These are phyloP conservation scores for Fusarium sp. DNA, from an alignment of 2,329 filamentous ascomycete genomes.

Conservation along the genomic window DNA sequence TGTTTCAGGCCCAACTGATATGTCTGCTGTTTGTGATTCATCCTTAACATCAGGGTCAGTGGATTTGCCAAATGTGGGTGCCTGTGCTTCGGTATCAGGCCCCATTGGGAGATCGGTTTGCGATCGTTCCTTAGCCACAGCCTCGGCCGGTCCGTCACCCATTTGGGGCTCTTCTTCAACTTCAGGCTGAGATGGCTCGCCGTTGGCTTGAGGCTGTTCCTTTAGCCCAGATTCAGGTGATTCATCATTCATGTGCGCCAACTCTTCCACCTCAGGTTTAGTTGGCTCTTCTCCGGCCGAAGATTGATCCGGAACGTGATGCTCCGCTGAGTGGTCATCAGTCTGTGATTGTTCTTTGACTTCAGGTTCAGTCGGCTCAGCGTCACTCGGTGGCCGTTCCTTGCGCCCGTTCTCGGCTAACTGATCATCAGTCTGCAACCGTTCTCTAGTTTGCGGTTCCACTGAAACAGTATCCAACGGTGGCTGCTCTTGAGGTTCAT, in stretches of 20 bases:
- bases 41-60: neutral
- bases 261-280: neutral
- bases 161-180: neutral
- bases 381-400: neutral
- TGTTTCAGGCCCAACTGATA: neutral
- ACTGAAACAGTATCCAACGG: neutral
- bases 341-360: neutral
- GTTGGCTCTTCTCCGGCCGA: neutral
- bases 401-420: neutral
- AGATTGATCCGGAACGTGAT: neutral
- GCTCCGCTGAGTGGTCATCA: neutral
- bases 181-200: neutral
- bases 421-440: neutral
- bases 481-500: neutral
- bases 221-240: neutral
- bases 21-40: neutral
- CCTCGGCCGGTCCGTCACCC: neutral
- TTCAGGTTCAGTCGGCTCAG: neutral
- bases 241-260: neutral
- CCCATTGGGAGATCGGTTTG: neutral
- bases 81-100: neutral
- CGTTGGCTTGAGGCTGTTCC: neutral
- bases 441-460: neutral
- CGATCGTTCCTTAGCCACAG: neutral
- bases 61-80: neutral